A percentile compares a stretch with the other conserved stretches of the same genome.
Evolutionary conservation across 345 rosid genomes (phyloP).

Genomic region (Bruguiera gymnorhiza): DNA sequence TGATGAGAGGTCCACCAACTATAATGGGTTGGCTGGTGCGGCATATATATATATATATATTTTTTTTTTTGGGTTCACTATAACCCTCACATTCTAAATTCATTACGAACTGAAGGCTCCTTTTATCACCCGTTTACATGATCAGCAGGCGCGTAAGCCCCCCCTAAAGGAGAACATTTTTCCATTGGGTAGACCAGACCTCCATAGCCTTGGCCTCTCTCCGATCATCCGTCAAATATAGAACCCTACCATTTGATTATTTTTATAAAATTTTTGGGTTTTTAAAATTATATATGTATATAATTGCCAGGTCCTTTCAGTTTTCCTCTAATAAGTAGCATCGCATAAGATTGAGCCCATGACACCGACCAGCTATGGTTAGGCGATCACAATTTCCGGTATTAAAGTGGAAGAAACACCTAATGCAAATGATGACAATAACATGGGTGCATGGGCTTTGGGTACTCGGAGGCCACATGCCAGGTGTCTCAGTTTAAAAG

Average conservation of each 20-base stretch:
- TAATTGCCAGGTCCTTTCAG: no score
- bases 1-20: no score
- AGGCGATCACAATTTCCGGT: background rate
- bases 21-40: background rate
- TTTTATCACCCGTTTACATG: background rate
- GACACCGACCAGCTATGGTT: background rate
- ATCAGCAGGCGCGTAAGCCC: background rate
- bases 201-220: no score
- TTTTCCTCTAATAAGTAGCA: no score
- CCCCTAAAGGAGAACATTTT: background rate
- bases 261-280: no score
- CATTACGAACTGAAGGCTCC: background rate
- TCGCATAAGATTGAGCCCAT: no score
- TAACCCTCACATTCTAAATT: background rate
- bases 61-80: background rate
- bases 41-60: background rate
- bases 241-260: no score
- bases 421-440: conserved; percentile 17
- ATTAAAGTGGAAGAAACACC: background rate
- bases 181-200: no score
- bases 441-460: conserved; percentile 5
- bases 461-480: background rate
- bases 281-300: no score
- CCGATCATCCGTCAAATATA: no score
- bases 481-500: background rate